Conservation (phyloP, 768 basidiomycete species). For the Lactarius sp. region DNA sequence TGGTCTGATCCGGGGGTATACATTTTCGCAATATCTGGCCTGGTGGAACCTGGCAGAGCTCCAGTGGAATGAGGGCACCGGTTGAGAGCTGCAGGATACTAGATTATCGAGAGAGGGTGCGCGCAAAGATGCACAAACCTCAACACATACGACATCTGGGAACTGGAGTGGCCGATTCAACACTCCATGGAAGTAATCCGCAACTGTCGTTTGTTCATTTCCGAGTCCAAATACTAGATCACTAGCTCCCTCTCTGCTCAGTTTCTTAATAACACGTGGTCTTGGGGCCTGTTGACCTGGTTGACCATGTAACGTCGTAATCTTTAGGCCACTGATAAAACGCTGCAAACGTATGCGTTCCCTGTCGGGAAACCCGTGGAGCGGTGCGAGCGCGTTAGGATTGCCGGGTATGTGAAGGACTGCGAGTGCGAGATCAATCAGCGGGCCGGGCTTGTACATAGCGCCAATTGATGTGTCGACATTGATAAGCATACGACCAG, state of each 20-base stretch:
- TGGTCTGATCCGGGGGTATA: slow-evolving; percentile 60
- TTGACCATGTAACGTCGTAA: slow-evolving; percentile 37
- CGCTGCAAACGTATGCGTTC: slow-evolving; percentile 50
- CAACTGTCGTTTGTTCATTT: slow-evolving; percentile 52
- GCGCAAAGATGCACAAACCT: slow-evolving; percentile 42
- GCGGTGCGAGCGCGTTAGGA: slow-evolving; percentile 38
- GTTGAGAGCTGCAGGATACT: slow-evolving; percentile 45
- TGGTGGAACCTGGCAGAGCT: slow-evolving; percentile 53
- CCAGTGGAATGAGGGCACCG: slow-evolving; percentile 62
- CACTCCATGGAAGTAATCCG: slow-evolving; percentile 52
- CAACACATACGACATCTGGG: slow-evolving; percentile 63
- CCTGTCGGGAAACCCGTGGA: slow-evolving; percentile 42
- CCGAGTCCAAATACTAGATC: slow-evolving; percentile 51
- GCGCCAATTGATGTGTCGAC: slow-evolving; percentile 72
- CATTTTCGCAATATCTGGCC: slow-evolving; percentile 73
- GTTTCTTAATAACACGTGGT: slow-evolving; percentile 57
- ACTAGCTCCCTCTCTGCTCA: slow-evolving; percentile 50
- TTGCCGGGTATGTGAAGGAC: slow-evolving; percentile 39
- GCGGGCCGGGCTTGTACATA: slow-evolving; percentile 62
- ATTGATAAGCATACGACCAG: slow-evolving; percentile 62
- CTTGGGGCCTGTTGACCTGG: slow-evolving; percentile 13
- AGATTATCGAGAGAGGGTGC: neutral
- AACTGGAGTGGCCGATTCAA: slow-evolving; percentile 50
- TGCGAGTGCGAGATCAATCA: slow-evolving; percentile 55
- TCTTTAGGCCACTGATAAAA: slow-evolving; percentile 50